phyloP scores from a whole-genome alignment of 371 early-diverging fungal species.

The Syncephalastrum monosporum region DNA sequence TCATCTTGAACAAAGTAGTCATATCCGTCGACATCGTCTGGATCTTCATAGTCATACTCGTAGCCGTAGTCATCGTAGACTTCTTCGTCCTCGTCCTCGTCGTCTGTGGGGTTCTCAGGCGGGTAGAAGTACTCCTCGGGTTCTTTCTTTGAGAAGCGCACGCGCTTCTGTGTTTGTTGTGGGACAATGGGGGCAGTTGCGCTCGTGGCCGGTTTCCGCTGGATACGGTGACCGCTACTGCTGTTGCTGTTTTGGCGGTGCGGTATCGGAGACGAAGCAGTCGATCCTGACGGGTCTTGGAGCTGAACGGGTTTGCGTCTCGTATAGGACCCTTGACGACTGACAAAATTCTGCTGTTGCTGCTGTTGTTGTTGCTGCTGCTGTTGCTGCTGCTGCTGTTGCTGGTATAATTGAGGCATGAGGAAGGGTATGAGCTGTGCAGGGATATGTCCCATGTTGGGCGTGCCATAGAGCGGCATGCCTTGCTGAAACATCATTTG shows the following conservation, averaged over 20 bases:
- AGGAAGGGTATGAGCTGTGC: neutral
- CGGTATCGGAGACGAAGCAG: conserved; percentile 1
- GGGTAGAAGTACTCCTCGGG: neutral
- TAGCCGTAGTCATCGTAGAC: neutral
- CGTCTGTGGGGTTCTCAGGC: neutral
- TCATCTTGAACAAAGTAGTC: neutral
- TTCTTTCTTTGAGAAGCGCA: conserved; percentile 1
- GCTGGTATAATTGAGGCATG: neutral
- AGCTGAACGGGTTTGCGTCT: conserved; percentile 3
- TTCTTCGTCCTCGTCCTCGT: neutral
- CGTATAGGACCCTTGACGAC: neutral
- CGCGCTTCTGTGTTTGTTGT: neutral
- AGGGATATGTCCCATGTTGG: neutral
- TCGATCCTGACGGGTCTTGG: neutral
- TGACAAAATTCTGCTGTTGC: neutral
- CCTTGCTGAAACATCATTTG: conserved; percentile 5
- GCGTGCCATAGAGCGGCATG: neutral
- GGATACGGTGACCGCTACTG: neutral
- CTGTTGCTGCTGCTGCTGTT: neutral
- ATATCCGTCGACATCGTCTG: neutral
- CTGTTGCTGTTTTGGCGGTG: neutral
- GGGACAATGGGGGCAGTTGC: neutral
- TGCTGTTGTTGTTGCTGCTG: neutral
- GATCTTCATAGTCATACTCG: neutral
- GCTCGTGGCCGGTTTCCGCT: neutral